Evolutionary conservation across 1,139 yeast genomes (phyloP), one percentile per base, ranked within the genome.

Genomic region (Pichia sp.): DNA sequence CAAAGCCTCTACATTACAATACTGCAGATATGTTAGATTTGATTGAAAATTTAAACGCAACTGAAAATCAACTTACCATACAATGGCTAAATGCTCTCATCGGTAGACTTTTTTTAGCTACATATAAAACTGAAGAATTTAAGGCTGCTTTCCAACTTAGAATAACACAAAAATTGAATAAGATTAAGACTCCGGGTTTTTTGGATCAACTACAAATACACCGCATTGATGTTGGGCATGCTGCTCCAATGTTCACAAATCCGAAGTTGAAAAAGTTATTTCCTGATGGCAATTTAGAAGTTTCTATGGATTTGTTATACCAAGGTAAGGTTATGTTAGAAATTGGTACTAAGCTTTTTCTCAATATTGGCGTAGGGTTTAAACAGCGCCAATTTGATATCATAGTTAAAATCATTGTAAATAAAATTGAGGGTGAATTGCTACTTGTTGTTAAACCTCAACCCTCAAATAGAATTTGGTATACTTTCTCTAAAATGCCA

Each of bases 391-490:
- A 87, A 57, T 86, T 92, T 38, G 85, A 85, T 45, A 68, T 92
- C 35, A 73, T 85, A 18, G 68, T 92, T 47, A 79, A 86, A n/a
- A 80, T 89, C 0, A 80, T 84, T 0, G 67, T 89, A 40, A 77
- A 77, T 46, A 79, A 74, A 56, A 59, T 92, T 6, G 81, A 83
- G 48, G 98, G 98, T 0, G 85, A 87, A 2, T 55, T 90, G 54
- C 63, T 85, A 0, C 61, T 90, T 27, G 71, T 77, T 46, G 65
- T 90, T 39, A 92, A 92, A 61, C 88, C 95, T 0, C 95, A 96
- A 1, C 97, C 98, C 15, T 82, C 96, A 4, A 82, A 81, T 51
- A 74, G 97, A 57, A 60, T 92, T 1, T 92, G 98, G 98, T 92
- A 88, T 61, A 79, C 88, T 2, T 92, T 89, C 64, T 88, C 82